Evolutionary conservation across 2,329 filamentous ascomycete genomes (phyloP).

Genomic region (Fusarium sp.): DNA sequence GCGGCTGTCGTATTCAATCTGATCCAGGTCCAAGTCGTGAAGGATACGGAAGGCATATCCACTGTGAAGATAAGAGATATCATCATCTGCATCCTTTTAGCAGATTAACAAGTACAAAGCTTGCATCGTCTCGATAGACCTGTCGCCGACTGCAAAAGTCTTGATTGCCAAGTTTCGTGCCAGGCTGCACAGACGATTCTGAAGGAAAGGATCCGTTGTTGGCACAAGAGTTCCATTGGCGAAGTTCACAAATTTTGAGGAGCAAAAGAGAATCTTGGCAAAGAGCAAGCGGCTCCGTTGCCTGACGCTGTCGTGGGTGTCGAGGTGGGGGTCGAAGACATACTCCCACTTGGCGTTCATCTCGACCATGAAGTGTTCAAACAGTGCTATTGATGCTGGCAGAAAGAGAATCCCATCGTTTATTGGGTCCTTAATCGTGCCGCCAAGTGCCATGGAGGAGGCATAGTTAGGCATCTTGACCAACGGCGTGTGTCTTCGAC

Average conservation of each 20-base stretch:
- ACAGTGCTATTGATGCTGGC: constrained; percentile 8
- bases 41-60: constrained; percentile 29
- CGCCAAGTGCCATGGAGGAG: constrained; percentile 24
- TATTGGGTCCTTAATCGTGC: constrained; percentile 23
- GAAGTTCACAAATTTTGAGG: constrained; percentile 12
- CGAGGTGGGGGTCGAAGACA: constrained; percentile 12
- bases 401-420: constrained; percentile 14
- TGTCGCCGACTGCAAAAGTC: constrained; percentile 20
- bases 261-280: constrained; percentile 16
- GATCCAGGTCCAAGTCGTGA: constrained; percentile 25
- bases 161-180: constrained; percentile 23
- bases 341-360: constrained; percentile 29
- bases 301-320: constrained; percentile 18
- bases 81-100: constrained; percentile 32
- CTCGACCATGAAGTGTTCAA: constrained; percentile 18
- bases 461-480: constrained; percentile 29
- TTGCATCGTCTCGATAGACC: constrained; percentile 30
- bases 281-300: constrained; percentile 17
- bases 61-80: constrained; percentile 33
- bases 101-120: constrained; percentile 30
- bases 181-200: constrained; percentile 25
- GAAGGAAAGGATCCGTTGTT: constrained; percentile 13
- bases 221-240: neutral
- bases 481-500: neutral
- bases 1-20: constrained; percentile 5